These are phyloP conservation scores for Prunus yedoensis DNA, from an alignment of 331 rosid genomes.

Conservation along the genomic window DNA sequence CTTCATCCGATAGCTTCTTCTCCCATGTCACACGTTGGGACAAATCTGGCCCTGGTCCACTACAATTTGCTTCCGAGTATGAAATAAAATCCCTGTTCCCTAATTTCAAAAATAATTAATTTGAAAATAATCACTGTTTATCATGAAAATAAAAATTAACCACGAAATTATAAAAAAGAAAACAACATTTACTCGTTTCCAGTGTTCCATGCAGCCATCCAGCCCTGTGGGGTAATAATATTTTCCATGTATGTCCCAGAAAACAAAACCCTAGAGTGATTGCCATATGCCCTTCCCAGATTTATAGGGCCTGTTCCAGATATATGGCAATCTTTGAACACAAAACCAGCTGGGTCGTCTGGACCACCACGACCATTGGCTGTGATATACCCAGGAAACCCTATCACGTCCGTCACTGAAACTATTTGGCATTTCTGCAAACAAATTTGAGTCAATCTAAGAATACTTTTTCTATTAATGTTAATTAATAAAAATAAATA, in stretches of 20 bases:
- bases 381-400: not conserved
- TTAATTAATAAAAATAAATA: not conserved
- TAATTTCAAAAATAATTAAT: not conserved
- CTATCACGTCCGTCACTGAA: not conserved
- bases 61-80: slow-evolving; percentile 10
- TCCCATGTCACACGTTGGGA: slow-evolving; percentile 22
- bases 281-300: slow-evolving; percentile 14
- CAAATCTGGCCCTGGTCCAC: slow-evolving; percentile 19
- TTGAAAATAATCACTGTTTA: not conserved
- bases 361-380: slow-evolving; percentile 13
- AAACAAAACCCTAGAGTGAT: slow-evolving; percentile 7
- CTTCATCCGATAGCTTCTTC: slow-evolving; percentile 10
- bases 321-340: slow-evolving; percentile 1
- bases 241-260: not conserved
- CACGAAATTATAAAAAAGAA: not conserved
- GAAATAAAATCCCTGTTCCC: slow-evolving; percentile 10
- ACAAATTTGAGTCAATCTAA: not conserved
- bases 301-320: not conserved
- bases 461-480: no score
- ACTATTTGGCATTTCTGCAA: slow-evolving; percentile 7
- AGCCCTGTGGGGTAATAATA: slow-evolving; percentile 7
- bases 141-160: not conserved
- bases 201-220: not conserved
- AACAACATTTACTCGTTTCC: slow-evolving; percentile 8
- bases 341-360: not conserved